A percentile compares a stretch with the other conserved stretches of the same genome.
Conservation (phyloP, 495 filamentous ascomycete species). For the Apiosordaria backusii region DNA sequence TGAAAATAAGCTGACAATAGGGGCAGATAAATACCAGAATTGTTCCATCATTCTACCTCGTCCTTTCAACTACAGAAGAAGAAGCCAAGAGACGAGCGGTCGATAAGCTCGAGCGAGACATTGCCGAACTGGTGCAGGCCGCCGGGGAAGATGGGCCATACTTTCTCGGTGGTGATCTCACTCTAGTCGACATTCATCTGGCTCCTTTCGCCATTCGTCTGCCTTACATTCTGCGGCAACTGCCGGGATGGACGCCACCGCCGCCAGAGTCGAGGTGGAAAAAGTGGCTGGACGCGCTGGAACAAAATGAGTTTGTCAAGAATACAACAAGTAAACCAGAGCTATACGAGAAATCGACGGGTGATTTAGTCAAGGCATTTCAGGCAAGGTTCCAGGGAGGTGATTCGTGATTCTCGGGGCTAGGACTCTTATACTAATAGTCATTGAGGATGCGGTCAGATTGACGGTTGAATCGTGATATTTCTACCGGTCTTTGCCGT, state of each 20-base stretch:
- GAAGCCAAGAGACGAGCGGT: slow-evolving; percentile 60
- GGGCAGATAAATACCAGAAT: slow-evolving; percentile 69
- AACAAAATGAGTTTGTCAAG: slow-evolving; percentile 66
- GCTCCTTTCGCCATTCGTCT: slow-evolving; percentile 85
- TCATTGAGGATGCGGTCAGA: background rate
- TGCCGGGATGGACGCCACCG: slow-evolving; percentile 74
- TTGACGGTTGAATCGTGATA: background rate
- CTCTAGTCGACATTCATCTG: slow-evolving; percentile 81
- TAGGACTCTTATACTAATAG: background rate
- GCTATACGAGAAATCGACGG: slow-evolving; percentile 69
- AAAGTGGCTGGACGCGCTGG: slow-evolving; percentile 78
- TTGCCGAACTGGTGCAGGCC: slow-evolving; percentile 68
- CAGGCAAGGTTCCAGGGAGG: background rate
- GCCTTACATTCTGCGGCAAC: slow-evolving; percentile 69
- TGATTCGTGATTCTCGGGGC: background rate
- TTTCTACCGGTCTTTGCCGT: too few species aligned
- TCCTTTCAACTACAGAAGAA: slow-evolving; percentile 68
- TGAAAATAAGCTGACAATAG: background rate
- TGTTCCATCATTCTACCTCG: slow-evolving; percentile 74
- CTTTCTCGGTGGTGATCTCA: slow-evolving; percentile 69
- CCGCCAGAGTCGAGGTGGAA: slow-evolving; percentile 67
- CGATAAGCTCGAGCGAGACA: slow-evolving; percentile 63
- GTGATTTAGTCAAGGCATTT: slow-evolving; percentile 50
- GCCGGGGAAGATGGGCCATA: slow-evolving; percentile 68
- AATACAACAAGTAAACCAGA: slow-evolving; percentile 73